Base-by-base conservation (phyloP, 345 rosid species). In the Lumnitzera littorea region DNA sequence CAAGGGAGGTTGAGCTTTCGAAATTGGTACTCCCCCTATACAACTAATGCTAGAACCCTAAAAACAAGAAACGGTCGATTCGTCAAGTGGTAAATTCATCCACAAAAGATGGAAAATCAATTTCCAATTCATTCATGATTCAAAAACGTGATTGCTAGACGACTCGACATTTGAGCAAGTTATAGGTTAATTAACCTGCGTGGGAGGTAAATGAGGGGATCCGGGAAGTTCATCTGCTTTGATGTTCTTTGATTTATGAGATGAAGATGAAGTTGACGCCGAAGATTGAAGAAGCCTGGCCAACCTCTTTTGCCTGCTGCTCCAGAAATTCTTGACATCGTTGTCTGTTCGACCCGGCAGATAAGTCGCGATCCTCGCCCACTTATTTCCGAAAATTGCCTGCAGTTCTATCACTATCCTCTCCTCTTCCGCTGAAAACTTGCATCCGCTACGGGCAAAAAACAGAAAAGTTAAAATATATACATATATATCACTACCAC, bases 271-370 rank as follows among this genome's bases (percentile, higher is more conserved):
- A 11, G 73, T 1, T 17, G 77, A 47, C 12, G 81, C 63, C 4
- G 85, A 74, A 36, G 68, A 62, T 65, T 79, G 95, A 12, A 84
- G 72, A 59, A 87, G 81, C 79, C 96, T 79, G 4, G 89, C 92
- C 49, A 94, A 73, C 53, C 88, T 76, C 81, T 91, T 94, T 55
- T 83, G 89, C 67, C 99, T 70, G 25, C 96, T 91, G 63, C 97
- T 94, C 97, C 99, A 94, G 55, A 91, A 94, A 62, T 88, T 91
- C 88, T 94, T 94, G 8, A 94, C 96, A 55, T 94, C 99, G 57
- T 88, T 91, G 31, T 94, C 97, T 13, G 97, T 88, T 56, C 99
- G 74, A 3, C 97, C 99, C 0, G 87, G 76, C 69, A 94, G 67
- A 69, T 80, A 81, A 0, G 99, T 86, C 0, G 99, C 97, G 14